These are phyloP conservation scores for Neurospora pannonica DNA, from an alignment of 495 filamentous ascomycete species.

Conservation along the genomic window DNA sequence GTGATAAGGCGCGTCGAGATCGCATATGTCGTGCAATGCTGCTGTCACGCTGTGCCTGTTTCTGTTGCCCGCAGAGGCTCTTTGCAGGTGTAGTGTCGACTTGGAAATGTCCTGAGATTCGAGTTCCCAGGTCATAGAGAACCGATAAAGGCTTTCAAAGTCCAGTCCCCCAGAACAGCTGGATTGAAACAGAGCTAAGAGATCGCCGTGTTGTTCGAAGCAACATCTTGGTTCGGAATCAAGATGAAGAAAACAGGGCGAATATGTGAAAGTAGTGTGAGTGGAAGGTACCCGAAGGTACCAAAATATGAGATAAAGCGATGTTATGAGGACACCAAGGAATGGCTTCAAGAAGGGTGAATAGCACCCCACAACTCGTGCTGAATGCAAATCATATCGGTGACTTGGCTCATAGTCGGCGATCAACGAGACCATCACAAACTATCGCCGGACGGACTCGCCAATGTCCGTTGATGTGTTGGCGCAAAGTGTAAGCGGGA, in stretches of 20 bases:
- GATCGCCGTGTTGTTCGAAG: neutral
- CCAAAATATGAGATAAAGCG: neutral
- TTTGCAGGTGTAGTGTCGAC: too few species aligned
- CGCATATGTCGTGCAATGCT: neutral
- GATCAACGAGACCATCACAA: neutral
- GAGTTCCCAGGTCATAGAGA: neutral
- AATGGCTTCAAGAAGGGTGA: neutral
- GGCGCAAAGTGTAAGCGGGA: neutral
- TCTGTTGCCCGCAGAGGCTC: neutral
- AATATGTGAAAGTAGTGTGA: neutral
- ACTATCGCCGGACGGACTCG: neutral
- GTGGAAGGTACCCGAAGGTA: neutral
- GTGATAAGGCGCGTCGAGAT: neutral
- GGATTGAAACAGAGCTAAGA: neutral
- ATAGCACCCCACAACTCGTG: neutral
- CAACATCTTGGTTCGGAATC: neutral
- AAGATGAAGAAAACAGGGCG: neutral
- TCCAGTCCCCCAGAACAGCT: neutral
- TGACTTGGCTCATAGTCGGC: neutral
- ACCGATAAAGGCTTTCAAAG: neutral
- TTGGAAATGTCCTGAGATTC: neutral
- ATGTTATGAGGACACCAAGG: neutral
- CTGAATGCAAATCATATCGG: neutral
- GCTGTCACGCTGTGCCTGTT: neutral
- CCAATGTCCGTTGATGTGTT: neutral